These are phyloP conservation scores for Cucumis melo DNA, from an alignment of 306 rosid species.

Conservation along the genomic window DNA sequence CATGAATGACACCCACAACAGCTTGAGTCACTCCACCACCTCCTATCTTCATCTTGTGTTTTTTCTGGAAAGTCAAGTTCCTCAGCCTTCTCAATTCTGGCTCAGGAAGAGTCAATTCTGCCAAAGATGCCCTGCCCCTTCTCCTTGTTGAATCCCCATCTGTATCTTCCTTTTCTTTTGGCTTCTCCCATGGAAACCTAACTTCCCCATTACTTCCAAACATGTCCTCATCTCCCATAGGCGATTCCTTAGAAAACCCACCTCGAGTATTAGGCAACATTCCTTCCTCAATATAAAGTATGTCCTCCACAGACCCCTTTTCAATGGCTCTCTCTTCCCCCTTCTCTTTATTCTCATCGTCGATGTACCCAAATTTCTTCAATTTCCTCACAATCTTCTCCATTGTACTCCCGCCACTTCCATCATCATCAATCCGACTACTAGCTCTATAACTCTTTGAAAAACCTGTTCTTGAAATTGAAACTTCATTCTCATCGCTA, in stretches of 20 bases:
- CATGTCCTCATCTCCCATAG: conserved; percentile 40
- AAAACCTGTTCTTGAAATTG: conserved; percentile 21
- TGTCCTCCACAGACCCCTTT: conserved; percentile 90
- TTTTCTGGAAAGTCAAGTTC: conserved; percentile 71
- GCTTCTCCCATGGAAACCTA: conserved; percentile 93
- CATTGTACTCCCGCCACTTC: conserved; percentile 48
- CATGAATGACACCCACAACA: conserved; percentile 80
- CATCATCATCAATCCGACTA: conserved; percentile 5
- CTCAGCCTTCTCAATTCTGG: conserved; percentile 77
- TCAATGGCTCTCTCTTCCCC: conserved; percentile 34
- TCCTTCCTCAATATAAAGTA: conserved; percentile 76
- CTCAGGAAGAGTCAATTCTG: conserved; percentile 86
- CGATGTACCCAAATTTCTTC: conserved; percentile 71
- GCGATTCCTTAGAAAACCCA: conserved; percentile 58
- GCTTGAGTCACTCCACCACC: conserved; percentile 76
- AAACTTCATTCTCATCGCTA: conserved; percentile 30
- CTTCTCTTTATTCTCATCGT: conserved; percentile 23
- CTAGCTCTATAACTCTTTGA: conserved; percentile 13
- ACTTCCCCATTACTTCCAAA: conserved; percentile 60
- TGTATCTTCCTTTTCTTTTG: conserved; percentile 29
- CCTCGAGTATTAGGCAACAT: conserved; percentile 73
- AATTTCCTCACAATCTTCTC: conserved; percentile 71
- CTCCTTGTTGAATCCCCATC: conserved; percentile 19
- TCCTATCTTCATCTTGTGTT: conserved; percentile 86
- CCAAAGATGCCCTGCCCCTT: conserved; percentile 49